Evolutionary conservation across 1,284 basidiomycete species (phyloP), one percentile per base, ranked within the genome.

Genomic region (Xanthoconium separans): DNA sequence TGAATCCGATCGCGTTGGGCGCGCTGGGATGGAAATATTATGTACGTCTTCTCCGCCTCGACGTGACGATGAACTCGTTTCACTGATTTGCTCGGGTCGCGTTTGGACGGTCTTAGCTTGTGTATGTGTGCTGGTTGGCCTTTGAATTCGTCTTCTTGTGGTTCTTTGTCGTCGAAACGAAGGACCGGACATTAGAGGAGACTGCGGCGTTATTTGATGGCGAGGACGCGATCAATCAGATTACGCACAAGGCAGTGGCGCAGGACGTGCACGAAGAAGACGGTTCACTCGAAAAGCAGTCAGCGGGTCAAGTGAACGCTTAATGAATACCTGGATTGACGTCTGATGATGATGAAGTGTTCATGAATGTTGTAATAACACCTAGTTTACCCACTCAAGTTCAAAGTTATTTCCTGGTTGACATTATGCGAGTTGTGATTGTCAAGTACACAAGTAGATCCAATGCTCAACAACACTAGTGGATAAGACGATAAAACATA

Each of bases 131-230:
- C 65, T 89, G 85, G 84, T 75, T 89, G 58, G 74, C 73, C n/a
- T 81, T 82, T 65, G 85, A 90, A 71, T 64, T 77, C 56, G 73
- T 78, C 36, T 87, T 83, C 77, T 70, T 83, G 66, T 89, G 79
- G 73, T 71, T 85, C 71, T 85, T 80, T 69, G 71, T 89, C 66
- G 69, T 88, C 57, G 88, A 91, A 75, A 91, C 88, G 40, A 87
- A 83, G 75, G 76, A 80, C 65, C 80, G 77, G 50, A 83, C 85
- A 16, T 77, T 91, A 59, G 88, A 91, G 67, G 87, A 91, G 73
- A 88, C 86, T 4, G 83, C 85, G 2, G 84, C 79, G 18, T 65
- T 89, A 27, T 89, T 89, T 73, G 87, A 89, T 56, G 86, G 85
- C 47, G 78, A 81, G 20, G 79, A 80, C 1, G 80, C 73, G 44